phyloP scores from a whole-genome alignment of 2,329 filamentous ascomycete species.

The Chrysoporthe deuterocubensis region DNA sequence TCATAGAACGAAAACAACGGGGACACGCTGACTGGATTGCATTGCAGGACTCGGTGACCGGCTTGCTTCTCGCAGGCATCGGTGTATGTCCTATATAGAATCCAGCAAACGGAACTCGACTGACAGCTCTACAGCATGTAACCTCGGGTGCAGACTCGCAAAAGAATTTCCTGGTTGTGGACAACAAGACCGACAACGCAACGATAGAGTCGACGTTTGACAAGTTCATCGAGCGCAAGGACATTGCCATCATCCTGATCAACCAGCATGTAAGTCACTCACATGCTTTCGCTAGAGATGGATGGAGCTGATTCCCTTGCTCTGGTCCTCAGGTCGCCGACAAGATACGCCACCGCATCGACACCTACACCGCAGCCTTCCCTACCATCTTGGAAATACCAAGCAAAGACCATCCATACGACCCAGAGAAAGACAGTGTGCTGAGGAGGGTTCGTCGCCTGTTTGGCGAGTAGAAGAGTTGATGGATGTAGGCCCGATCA shows the following conservation, averaged over 20 bases:
- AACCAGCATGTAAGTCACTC: conserved; percentile 85
- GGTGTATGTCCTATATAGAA: conserved; percentile 62
- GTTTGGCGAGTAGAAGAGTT: conserved; percentile 66
- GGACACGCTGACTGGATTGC: conserved; percentile 30
- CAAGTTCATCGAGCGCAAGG: conserved; percentile 87
- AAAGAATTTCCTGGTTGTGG: conserved; percentile 98
- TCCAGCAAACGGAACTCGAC: conserved; percentile 8
- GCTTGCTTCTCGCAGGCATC: conserved; percentile 91
- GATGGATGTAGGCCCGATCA: neutral
- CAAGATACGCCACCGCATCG: conserved; percentile 86
- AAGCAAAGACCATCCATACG: conserved; percentile 98
- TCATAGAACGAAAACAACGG: neutral
- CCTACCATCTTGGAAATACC: conserved; percentile 96
- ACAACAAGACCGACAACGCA: conserved; percentile 86
- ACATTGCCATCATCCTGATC: conserved; percentile 95
- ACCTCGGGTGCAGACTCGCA: conserved; percentile 85
- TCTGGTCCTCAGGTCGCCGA: conserved; percentile 76
- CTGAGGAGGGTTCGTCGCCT: conserved; percentile 77
- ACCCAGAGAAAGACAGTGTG: conserved; percentile 98
- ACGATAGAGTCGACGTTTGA: conserved; percentile 91
- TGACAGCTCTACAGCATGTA: conserved; percentile 69
- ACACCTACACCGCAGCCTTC: conserved; percentile 92
- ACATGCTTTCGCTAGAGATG: neutral
- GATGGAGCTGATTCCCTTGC: neutral
- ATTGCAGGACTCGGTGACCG: conserved; percentile 88